phyloP scores from a whole-genome alignment of 2,329 filamentous ascomycete species.

The Fusarium bulbicola region DNA sequence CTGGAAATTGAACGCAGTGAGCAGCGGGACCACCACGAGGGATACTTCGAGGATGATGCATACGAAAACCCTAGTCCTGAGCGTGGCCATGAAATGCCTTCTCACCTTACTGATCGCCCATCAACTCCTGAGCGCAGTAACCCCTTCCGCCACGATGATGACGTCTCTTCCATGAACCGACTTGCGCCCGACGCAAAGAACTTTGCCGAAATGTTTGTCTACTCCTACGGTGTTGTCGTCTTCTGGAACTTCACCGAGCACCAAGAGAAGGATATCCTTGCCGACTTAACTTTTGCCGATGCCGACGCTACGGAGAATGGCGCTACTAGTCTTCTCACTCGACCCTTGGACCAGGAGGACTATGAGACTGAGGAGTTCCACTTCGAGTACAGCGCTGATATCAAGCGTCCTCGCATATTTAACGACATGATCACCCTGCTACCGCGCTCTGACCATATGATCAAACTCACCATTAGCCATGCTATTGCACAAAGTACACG shows the following conservation, averaged over 20 bases:
- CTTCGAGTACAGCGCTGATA: constrained; percentile 91
- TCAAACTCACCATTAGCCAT: constrained; percentile 96
- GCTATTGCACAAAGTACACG: constrained; percentile 98
- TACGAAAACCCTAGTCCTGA: constrained; percentile 54
- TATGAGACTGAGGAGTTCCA: constrained; percentile 99
- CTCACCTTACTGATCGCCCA: constrained; percentile 47
- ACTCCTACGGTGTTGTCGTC: constrained; percentile 95
- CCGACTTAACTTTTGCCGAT: constrained; percentile 89
- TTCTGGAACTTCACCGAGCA: constrained; percentile 99
- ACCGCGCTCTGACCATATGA: constrained; percentile 94
- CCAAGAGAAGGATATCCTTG: constrained; percentile 95
- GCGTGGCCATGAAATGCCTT: constrained; percentile 40
- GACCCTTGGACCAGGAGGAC: constrained; percentile 85
- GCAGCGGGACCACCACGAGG: constrained; percentile 86
- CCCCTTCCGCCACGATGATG: constrained; percentile 49
- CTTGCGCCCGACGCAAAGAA: constrained; percentile 76
- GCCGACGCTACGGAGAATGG: constrained; percentile 70
- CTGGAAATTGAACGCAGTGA: constrained; percentile 97
- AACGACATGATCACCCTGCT: constrained; percentile 99
- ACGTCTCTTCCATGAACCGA: constrained; percentile 63
- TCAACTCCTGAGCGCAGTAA: constrained; percentile 42
- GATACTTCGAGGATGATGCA: constrained; percentile 82
- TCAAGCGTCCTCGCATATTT: constrained; percentile 89
- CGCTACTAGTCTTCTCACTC: constrained; percentile 73
- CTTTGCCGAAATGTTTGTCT: constrained; percentile 96